These are phyloP conservation scores for Suillus subaureus DNA, from an alignment of 768 basidiomycete species.

Conservation along the genomic window DNA sequence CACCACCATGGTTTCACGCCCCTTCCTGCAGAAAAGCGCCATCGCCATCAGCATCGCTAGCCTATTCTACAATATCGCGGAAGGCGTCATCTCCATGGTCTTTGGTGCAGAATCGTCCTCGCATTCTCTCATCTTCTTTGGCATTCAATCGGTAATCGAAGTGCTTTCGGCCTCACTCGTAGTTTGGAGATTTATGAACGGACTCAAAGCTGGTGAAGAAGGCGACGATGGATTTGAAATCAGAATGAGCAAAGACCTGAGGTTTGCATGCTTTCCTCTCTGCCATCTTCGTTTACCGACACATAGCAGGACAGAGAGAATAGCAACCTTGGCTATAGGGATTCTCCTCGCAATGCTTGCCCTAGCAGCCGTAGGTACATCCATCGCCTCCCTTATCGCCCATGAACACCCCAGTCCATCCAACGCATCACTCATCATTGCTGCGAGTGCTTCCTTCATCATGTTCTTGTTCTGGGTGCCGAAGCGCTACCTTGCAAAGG, in stretches of 20 bases:
- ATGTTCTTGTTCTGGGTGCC: conserved; percentile 45
- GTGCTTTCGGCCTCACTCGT: conserved; percentile 47
- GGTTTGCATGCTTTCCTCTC: not conserved
- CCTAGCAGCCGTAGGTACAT: conserved; percentile 39
- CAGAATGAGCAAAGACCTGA: conserved; percentile 8
- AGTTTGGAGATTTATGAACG: conserved; percentile 44
- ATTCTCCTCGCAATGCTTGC: conserved; percentile 38
- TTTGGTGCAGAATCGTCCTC: conserved; percentile 49
- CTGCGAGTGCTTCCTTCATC: conserved; percentile 40
- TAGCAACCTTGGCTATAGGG: conserved; percentile 39
- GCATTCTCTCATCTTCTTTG: conserved; percentile 48
- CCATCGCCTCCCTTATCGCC: conserved; percentile 36
- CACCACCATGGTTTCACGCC: conserved; percentile 26
- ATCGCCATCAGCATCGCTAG: conserved; percentile 44
- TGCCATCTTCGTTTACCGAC: not conserved
- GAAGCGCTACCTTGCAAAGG: conserved; percentile 46
- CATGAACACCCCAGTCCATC: conserved; percentile 42
- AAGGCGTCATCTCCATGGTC: conserved; percentile 45
- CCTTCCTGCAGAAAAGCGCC: conserved; percentile 38
- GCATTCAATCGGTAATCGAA: conserved; percentile 50
- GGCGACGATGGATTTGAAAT: conserved; percentile 19
- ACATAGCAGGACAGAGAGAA: conserved; percentile 38
- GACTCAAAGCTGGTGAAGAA: conserved; percentile 38
- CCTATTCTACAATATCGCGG: conserved; percentile 42
- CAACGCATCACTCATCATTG: conserved; percentile 44